phyloP scores from a whole-genome alignment of 2,329 filamentous ascomycete genomes.

The Tolypocladium tundrense region DNA sequence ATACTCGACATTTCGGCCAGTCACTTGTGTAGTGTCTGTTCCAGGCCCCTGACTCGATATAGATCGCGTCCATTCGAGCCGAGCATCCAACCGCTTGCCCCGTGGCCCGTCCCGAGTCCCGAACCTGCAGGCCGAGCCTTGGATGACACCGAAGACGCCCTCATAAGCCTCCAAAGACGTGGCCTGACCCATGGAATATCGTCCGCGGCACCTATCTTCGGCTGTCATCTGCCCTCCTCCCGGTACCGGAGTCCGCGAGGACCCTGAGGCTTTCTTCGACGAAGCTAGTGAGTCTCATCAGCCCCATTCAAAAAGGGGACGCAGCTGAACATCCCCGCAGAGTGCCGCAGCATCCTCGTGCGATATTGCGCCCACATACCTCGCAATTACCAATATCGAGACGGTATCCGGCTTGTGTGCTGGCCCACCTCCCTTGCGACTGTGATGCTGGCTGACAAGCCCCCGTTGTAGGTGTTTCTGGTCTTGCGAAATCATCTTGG shows the following conservation, averaged over 20 bases:
- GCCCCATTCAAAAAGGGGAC: not conserved
- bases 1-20: too few species aligned
- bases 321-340: not conserved
- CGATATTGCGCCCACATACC: too few species aligned
- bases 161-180: not conserved
- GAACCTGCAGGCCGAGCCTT: not conserved
- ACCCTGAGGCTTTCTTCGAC: too few species aligned
- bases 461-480: too few species aligned
- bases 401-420: too few species aligned
- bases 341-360: too few species aligned
- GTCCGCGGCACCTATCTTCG: not conserved
- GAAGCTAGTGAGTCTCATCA: not conserved
- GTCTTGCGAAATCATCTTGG: too few species aligned
- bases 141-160: not conserved
- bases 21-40: too few species aligned
- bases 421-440: too few species aligned
- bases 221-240: not conserved
- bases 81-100: not conserved
- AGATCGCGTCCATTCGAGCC: not conserved
- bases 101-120: not conserved
- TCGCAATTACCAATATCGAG: too few species aligned
- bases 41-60: too few species aligned
- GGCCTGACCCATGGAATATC: not conserved
- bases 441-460: too few species aligned
- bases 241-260: not conserved